These are phyloP conservation scores for Cetraspora pellucida DNA, from an alignment of 192 early-diverging fungal genomes.

Conservation along the genomic window DNA sequence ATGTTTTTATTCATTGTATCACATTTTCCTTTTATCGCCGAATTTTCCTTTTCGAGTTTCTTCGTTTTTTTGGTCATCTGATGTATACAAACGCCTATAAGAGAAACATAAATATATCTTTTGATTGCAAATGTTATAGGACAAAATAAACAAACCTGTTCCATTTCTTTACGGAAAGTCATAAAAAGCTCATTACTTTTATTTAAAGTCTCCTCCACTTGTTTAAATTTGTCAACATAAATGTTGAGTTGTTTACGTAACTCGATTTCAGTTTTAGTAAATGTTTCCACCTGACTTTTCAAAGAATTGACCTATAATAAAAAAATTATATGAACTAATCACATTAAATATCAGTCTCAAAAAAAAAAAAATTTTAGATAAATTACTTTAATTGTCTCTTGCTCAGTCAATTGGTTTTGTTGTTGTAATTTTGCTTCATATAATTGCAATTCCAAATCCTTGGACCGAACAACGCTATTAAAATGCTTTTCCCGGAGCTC, in stretches of 20 bases:
- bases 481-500: slow-evolving; percentile 65
- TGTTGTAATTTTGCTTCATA: slow-evolving; percentile 57
- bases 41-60: slow-evolving; percentile 61
- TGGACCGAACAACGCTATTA: slow-evolving; percentile 55
- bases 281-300: slow-evolving; percentile 51
- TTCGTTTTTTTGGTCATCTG: slow-evolving; percentile 64
- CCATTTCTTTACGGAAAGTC: slow-evolving; percentile 68
- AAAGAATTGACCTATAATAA: slow-evolving; percentile 35
- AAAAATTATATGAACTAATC: neutral
- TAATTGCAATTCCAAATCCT: slow-evolving; percentile 62
- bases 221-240: slow-evolving; percentile 67
- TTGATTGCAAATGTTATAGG: neutral
- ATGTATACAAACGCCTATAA: slow-evolving; percentile 23
- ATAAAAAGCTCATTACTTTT: slow-evolving; percentile 66
- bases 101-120: slow-evolving; percentile 17
- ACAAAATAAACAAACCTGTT: slow-evolving; percentile 38
- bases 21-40: slow-evolving; percentile 52
- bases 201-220: slow-evolving; percentile 68
- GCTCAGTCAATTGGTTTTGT: slow-evolving; percentile 44
- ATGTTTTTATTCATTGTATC: slow-evolving; percentile 64
- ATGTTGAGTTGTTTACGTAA: slow-evolving; percentile 58
- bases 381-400: slow-evolving; percentile 43
- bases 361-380: slow-evolving; percentile 2
- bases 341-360: neutral
- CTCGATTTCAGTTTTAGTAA: slow-evolving; percentile 59